These are phyloP conservation scores for Casuarina equisetifolia DNA, from an alignment of 306 rosid genomes.

Conservation along the genomic window DNA sequence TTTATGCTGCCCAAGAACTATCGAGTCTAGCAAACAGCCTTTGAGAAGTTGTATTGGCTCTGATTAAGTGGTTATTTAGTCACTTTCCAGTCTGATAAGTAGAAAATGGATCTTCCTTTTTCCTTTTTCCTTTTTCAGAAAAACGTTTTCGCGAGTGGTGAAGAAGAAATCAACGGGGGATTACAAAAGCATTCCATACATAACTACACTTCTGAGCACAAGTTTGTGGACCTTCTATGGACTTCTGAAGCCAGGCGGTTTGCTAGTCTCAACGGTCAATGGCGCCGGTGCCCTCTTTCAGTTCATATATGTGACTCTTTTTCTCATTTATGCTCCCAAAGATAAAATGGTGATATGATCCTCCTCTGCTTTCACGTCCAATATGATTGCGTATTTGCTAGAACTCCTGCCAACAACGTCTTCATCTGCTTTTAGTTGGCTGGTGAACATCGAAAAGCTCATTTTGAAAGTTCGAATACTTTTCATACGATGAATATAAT, in stretches of 20 bases:
- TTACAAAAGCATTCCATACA: slow-evolving; percentile 45
- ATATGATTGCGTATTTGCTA: background rate
- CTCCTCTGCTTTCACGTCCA: background rate
- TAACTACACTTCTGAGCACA: slow-evolving; percentile 45
- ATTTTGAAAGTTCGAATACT: background rate
- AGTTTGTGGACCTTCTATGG: slow-evolving; percentile 65
- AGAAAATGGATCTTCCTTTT: background rate
- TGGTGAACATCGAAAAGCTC: background rate
- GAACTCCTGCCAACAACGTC: background rate
- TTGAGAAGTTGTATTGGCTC: too few relatives aligned
- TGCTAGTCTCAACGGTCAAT: slow-evolving; percentile 45
- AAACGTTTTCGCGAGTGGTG: slow-evolving; percentile 50
- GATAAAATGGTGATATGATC: slow-evolving; percentile 40
- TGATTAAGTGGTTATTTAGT: too few relatives aligned
- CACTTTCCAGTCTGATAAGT: too few relatives aligned
- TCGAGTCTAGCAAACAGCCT: too few relatives aligned
- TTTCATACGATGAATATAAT: too few relatives aligned
- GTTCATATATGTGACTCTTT: slow-evolving; percentile 40
- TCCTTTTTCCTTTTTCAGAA: slow-evolving; percentile 11
- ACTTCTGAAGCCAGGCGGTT: slow-evolving; percentile 40
- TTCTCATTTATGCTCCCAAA: slow-evolving; percentile 47
- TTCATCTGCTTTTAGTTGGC: background rate
- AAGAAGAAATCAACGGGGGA: slow-evolving; percentile 53
- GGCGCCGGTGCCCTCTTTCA: slow-evolving; percentile 48
- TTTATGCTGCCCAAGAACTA: too few relatives aligned